phyloP scores from a whole-genome alignment of 176 grass and related monocot species.

The Melocanna baccifera region DNA sequence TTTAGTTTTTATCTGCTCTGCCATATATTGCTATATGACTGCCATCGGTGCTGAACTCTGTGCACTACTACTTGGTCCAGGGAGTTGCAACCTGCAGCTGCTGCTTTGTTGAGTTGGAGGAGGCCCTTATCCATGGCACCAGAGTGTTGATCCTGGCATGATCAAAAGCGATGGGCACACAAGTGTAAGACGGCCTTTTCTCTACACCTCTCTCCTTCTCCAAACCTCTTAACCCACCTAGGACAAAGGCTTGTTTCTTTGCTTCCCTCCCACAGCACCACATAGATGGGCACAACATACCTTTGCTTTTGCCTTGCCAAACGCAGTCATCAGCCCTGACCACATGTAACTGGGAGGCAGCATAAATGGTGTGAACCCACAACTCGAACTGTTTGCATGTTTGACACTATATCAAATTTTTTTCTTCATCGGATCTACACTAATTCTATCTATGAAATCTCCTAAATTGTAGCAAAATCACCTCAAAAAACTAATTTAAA shows the following conservation, averaged over 20 bases:
- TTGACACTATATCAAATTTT: too few species aligned
- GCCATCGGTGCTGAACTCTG: constrained; percentile 33
- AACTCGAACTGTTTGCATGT: too few species aligned
- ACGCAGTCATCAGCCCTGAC: constrained; percentile 32
- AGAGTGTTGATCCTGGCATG: constrained; percentile 37
- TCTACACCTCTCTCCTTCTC: constrained; percentile 28
- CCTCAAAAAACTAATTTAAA: too few species aligned
- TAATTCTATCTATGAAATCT: too few species aligned
- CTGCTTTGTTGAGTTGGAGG: constrained; percentile 71
- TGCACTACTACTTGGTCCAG: constrained; percentile 49
- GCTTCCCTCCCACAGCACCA: constrained; percentile 26
- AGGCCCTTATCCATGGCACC: constrained; percentile 80
- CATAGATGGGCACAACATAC: constrained; percentile 43
- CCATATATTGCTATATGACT: constrained; percentile 37
- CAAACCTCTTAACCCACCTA: constrained; percentile 42
- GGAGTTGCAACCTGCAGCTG: constrained; percentile 47
- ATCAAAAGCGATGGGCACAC: constrained; percentile 43
- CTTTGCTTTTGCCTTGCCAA: constrained; percentile 44
- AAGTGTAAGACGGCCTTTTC: constrained; percentile 38
- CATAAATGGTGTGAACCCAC: constrained; percentile 73
- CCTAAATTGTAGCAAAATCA: too few species aligned
- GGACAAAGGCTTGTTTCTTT: constrained; percentile 42
- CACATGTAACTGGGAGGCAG: constrained; percentile 41
- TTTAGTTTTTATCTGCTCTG: constrained; percentile 28
- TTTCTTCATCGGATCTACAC: too few species aligned